Evolutionary conservation across 208 protist genomes (phyloP).

Genomic region (Entamoeba invadens): DNA sequence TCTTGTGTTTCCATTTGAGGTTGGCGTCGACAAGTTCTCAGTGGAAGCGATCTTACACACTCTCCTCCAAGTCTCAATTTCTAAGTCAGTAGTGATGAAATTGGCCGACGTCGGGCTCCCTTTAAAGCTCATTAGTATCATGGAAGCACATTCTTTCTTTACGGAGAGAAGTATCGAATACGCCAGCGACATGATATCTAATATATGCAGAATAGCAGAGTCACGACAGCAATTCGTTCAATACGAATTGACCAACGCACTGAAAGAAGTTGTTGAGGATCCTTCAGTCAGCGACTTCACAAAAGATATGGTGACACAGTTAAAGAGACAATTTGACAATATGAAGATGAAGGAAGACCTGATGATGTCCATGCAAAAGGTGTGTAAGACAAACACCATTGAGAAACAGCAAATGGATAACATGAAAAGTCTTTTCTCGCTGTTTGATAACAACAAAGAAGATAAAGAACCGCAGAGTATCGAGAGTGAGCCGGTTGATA

Average conservation of each 20-base stretch:
- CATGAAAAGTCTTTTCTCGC: neutral
- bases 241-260: neutral
- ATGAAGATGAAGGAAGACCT: neutral
- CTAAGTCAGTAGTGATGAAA: neutral
- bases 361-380: neutral
- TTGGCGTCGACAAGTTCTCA: neutral
- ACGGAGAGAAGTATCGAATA: neutral
- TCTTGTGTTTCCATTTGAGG: neutral
- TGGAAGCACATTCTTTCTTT: neutral
- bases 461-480: neutral
- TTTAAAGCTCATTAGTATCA: neutral
- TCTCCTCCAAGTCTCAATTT: neutral
- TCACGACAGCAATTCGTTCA: neutral
- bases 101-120: neutral
- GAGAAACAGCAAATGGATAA: neutral
- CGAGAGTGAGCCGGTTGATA: neutral
- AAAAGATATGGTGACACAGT: neutral
- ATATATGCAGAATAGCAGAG: neutral
- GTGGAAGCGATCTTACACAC: neutral
- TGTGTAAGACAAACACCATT: neutral
- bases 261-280: neutral
- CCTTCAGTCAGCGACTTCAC: neutral
- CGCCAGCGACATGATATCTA: neutral
- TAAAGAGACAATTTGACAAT: neutral
- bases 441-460: neutral